Conservation (phyloP, 2,329 filamentous ascomycete genomes). For the Xylaria hypoxylon region DNA sequence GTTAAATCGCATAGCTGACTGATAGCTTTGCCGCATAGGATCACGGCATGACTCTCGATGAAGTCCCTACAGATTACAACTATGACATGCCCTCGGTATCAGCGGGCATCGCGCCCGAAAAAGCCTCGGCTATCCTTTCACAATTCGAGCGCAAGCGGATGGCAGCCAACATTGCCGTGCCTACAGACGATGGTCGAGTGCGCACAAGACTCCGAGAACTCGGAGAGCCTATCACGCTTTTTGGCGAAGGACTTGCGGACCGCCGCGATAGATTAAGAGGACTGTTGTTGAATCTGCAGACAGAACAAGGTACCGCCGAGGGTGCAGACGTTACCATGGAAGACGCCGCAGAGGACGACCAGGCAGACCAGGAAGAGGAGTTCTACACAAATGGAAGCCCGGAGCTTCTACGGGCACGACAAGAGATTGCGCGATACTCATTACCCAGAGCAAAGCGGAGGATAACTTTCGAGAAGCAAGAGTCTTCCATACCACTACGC, state of each 20-base stretch:
- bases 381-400: slow-evolving; percentile 90
- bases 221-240: slow-evolving; percentile 93
- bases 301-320: slow-evolving; percentile 67
- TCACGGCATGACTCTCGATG: slow-evolving; percentile 52
- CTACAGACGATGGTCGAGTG: slow-evolving; percentile 91
- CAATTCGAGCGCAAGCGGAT: slow-evolving; percentile 93
- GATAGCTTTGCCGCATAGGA: slow-evolving; percentile 46
- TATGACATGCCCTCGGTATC: slow-evolving; percentile 78
- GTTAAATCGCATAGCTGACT: slow-evolving; percentile 37
- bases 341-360: slow-evolving; percentile 71
- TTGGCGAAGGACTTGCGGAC: slow-evolving; percentile 89
- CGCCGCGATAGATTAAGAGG: slow-evolving; percentile 87
- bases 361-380: slow-evolving; percentile 85
- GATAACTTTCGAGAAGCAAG: slow-evolving; percentile 80
- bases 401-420: slow-evolving; percentile 79
- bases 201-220: slow-evolving; percentile 83
- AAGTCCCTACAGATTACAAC: slow-evolving; percentile 77
- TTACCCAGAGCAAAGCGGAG: slow-evolving; percentile 83
- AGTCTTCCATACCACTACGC: slow-evolving; percentile 84
- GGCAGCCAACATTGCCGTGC: slow-evolving; percentile 89
- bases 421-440: slow-evolving; percentile 84
- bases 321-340: slow-evolving; percentile 71
- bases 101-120: slow-evolving; percentile 78
- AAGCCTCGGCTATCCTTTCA: slow-evolving; percentile 83
- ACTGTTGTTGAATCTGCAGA: slow-evolving; percentile 79